Percentiles rank a stretch among this genome's conserved stretches.
Evolutionary conservation across 2,329 filamentous ascomycete genomes (phyloP).

Genomic region (Monilinia polystroma): DNA sequence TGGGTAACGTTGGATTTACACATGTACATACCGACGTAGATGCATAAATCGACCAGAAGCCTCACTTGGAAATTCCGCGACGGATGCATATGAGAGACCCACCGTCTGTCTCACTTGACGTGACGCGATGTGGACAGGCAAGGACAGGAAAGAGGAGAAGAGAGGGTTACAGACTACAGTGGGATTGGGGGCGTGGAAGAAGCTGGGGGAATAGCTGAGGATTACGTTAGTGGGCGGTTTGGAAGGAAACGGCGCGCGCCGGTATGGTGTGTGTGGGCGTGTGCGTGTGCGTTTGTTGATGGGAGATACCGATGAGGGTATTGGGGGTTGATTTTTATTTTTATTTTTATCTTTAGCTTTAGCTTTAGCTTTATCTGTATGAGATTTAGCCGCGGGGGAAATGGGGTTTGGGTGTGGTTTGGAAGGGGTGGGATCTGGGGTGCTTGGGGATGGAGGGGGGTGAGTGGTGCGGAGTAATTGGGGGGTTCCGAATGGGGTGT

Average conservation of each 20-base stretch:
- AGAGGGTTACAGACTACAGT: background rate
- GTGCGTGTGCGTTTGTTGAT: too few relatives aligned
- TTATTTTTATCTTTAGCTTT: too few relatives aligned
- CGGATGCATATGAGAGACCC: too few relatives aligned
- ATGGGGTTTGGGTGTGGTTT: too few relatives aligned
- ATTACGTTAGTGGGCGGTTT: too few relatives aligned
- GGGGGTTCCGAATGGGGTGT: background rate
- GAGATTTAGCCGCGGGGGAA: background rate
- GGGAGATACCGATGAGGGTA: background rate
- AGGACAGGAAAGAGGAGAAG: background rate
- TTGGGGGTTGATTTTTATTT: too few relatives aligned
- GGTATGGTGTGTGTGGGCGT: background rate
- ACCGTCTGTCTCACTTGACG: background rate
- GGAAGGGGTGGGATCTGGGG: background rate
- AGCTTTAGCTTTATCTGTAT: background rate
- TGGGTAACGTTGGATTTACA: too few relatives aligned
- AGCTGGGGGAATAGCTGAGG: too few relatives aligned
- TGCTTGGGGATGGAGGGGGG: background rate
- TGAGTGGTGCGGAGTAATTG: constrained; percentile 1
- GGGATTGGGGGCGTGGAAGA: background rate
- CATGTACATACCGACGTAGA: too few relatives aligned
- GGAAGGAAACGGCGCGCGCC: background rate
- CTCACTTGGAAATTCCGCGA: background rate
- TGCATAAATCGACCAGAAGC: too few relatives aligned
- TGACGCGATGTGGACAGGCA: background rate